Evolutionary conservation across 768 basidiomycete species (phyloP), one percentile per base, ranked within the genome.

Genomic region (Dentipellis sp.): DNA sequence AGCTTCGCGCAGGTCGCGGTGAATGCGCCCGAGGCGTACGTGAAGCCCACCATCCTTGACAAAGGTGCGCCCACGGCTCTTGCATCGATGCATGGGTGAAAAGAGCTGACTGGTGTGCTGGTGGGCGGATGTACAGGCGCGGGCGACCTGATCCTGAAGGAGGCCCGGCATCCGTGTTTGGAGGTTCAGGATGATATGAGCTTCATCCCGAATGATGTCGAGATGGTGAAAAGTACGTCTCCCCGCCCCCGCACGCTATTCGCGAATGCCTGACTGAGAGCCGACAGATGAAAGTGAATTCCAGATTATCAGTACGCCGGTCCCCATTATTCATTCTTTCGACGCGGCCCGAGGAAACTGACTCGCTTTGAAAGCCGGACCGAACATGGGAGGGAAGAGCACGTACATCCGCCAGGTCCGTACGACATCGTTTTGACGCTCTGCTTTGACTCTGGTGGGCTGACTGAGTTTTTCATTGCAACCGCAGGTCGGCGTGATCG

Each of bases 351-450:
- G 51, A 11, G 53, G 45, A 50, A 50, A 50, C 46, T 17, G 23
- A 17, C 51, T 49, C 36, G 50, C 36, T 38, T 37, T 21, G 4
- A 56, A 42, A 91, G 89, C 95, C 19, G 97, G 97, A 5, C 97
- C 97, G 0, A 99, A 99, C 70, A 97, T 97, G 90, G 97, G 97
- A 53, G 97, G 97, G 58, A 99, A 99, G 71, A 93, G 90, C 50
- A 97, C 95, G 0, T 97, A 94, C 64, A 95, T 98, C 63, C 88
- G 93, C 48, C 90, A 94, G 73, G 89, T 86, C 52, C 48, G 63
- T 54, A 50, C 11, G 16, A 37, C 50, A 22, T 29, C 6, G 29
- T 39, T 1, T n/a, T 12, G n/a, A 14, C 36, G 36, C 36, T 21
- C 10, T 14, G 29, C n/a, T 36, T 5, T 19, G 37, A 9, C 39